Conservation (phyloP, 345 rosid species). For the Bruguiera sexangula region DNA sequence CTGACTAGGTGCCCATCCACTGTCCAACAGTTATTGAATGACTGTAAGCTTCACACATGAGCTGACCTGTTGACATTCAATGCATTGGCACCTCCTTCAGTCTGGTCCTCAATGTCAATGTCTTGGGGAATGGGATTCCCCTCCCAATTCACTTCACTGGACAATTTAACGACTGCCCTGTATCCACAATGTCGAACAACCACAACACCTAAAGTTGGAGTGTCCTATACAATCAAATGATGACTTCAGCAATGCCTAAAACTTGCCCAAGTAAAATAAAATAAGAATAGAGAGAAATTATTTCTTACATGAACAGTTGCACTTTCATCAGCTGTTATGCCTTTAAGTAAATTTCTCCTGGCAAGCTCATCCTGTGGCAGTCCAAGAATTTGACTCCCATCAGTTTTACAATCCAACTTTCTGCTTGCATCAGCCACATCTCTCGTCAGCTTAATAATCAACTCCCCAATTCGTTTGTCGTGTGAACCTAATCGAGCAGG, state of each 20-base stretch:
- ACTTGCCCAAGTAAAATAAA: slow-evolving; percentile 20
- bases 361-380: slow-evolving; percentile 33
- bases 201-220: slow-evolving; percentile 32
- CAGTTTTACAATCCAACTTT: slow-evolving; percentile 30
- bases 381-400: slow-evolving; percentile 31
- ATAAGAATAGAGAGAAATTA: slow-evolving; percentile 23
- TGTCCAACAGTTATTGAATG: slow-evolving; percentile 10
- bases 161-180: slow-evolving; percentile 33
- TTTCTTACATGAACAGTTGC: slow-evolving; percentile 33
- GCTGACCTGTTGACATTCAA: slow-evolving; percentile 36
- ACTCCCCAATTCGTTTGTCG: slow-evolving; percentile 28
- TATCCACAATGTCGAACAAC: slow-evolving; percentile 33
- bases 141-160: slow-evolving; percentile 27
- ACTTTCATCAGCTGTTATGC: slow-evolving; percentile 37
- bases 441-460: slow-evolving; percentile 21
- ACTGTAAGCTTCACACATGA: slow-evolving; percentile 4
- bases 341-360: slow-evolving; percentile 31
- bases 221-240: slow-evolving; percentile 33
- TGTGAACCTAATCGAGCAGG: slow-evolving; percentile 9
- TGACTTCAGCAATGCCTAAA: slow-evolving; percentile 30
- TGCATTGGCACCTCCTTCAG: slow-evolving; percentile 36
- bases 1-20: background rate
- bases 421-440: slow-evolving; percentile 28
- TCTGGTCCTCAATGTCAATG: slow-evolving; percentile 29
- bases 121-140: slow-evolving; percentile 27